phyloP scores from a whole-genome alignment of 768 basidiomycete genomes.

The Mycena latifolia region DNA sequence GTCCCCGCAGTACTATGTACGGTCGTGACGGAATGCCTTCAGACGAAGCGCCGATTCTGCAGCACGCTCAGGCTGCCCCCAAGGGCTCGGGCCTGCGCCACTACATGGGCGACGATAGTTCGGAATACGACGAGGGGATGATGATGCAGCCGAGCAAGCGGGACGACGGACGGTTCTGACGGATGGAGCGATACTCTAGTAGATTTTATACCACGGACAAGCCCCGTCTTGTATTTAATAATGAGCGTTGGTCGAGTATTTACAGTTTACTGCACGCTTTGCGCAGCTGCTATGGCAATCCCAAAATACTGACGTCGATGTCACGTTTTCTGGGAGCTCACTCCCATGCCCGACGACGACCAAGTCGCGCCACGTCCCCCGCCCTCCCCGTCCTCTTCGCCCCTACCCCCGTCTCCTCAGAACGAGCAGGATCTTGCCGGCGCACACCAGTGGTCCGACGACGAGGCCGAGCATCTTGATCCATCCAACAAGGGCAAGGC shows the following conservation, averaged over 20 bases:
- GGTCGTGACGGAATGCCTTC: conserved; percentile 59
- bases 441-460: conserved; percentile 49
- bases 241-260: too few species aligned
- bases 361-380: background rate
- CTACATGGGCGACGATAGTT: conserved; percentile 63
- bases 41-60: conserved; percentile 71
- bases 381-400: background rate
- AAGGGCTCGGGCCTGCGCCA: conserved; percentile 70
- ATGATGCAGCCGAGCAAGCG: conserved; percentile 54
- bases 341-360: conserved; percentile 4
- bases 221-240: conserved; percentile 30
- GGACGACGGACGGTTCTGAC: conserved; percentile 34
- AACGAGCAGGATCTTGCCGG: conserved; percentile 61
- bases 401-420: conserved; percentile 47
- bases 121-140: conserved; percentile 64
- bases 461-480: conserved; percentile 41
- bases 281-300: too few species aligned
- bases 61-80: conserved; percentile 55
- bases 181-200: background rate
- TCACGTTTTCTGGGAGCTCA: background rate
- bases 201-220: conserved; percentile 33
- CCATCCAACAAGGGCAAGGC: conserved; percentile 44
- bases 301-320: too few species aligned
- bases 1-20: conserved; percentile 63
- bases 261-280: too few species aligned